These are phyloP conservation scores for Suhomyces ambrosiae DNA, from an alignment of 1,139 yeast genomes.

Conservation along the genomic window DNA sequence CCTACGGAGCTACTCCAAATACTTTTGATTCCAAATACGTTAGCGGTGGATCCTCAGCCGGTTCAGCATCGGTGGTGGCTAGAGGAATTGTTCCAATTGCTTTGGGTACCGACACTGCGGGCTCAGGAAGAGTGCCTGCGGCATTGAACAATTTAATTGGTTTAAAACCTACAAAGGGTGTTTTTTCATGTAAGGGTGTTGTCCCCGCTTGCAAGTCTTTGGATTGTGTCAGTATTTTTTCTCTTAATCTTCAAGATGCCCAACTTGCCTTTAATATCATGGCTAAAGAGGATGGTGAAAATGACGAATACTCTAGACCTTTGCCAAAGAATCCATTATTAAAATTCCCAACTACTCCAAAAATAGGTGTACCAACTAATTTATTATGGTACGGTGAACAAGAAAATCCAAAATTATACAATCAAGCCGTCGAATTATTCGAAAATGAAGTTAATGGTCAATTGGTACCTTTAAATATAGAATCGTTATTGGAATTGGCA, in stretches of 20 bases:
- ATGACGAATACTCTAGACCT: conserved; percentile 78
- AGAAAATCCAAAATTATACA: conserved; percentile 71
- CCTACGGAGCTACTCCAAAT: conserved; percentile 85
- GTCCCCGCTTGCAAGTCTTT: conserved; percentile 97
- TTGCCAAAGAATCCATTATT: conserved; percentile 68
- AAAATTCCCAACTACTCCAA: conserved; percentile 60
- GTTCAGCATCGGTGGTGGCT: conserved; percentile 90
- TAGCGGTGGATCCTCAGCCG: conserved; percentile 93
- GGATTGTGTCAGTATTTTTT: conserved; percentile 87
- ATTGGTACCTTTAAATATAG: conserved; percentile 61
- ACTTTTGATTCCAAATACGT: conserved; percentile 77
- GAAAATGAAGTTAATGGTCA: conserved; percentile 56
- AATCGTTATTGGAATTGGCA: conserved; percentile 80
- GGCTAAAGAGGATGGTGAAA: conserved; percentile 69
- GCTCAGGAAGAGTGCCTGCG: conserved; percentile 98
- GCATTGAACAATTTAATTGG: conserved; percentile 89
- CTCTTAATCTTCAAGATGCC: conserved; percentile 79
- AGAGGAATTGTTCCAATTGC: conserved; percentile 87
- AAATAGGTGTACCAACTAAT: conserved; percentile 71
- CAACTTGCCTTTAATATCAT: conserved; percentile 69
- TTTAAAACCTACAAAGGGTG: conserved; percentile 88
- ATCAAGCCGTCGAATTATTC: conserved; percentile 60
- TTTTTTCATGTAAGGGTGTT: conserved; percentile 81
- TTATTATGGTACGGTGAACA: conserved; percentile 79
- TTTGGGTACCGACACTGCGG: conserved; percentile 98